Base-by-base conservation (phyloP, 2,329 filamentous ascomycete genomes). In the Verticillium zaregamsianum region DNA sequence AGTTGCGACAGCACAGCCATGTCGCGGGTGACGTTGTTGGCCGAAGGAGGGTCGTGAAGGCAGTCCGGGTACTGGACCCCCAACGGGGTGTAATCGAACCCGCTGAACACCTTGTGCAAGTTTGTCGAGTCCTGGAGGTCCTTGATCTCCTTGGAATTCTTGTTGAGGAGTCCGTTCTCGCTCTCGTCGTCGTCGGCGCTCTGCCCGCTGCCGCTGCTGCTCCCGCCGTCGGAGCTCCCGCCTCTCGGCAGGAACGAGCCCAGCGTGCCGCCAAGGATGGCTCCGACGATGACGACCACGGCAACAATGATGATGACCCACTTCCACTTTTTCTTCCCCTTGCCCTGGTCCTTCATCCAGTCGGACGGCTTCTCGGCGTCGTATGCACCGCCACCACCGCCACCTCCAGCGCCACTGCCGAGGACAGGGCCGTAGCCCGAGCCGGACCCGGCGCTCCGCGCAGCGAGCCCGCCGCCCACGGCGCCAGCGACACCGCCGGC, bases 11-110 rank as follows among this genome's bases (percentile, higher is more conserved):
- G 86, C 11, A 97, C 89, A 1, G 95, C 94, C 62, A 97, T 80
- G 72, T 98, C 94, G 59, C 92, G 87, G 0, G 95, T 98, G 66
- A 98, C 83, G 72, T 98, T 97, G 78, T 98, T 97, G 73, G 97
- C 94, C 37, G 89, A 93, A 0, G 94, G 90, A 1, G 91, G 91
- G 67, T 89, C 84, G 60, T 83, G 78, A 35, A 93, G 66, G 75
- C 94, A 98, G 45, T 89, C 88, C 3, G 94, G 94, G 69, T 94
- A 97, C 74, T 97, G 93, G 0, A 92, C 87, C 72, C 96, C 93
- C 74, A 95, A 85, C 0, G 94, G 93, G 0, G 94, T 98, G 73
- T 98, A 98, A 76, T 97, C 94, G 77, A 98, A 91, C 31, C 93
- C 94, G 0, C 93, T 91, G 74, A 98, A 98, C 2, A 98, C 92